Conservation (phyloP, 331 rosid genomes). For the Malus hybrid region DNA sequence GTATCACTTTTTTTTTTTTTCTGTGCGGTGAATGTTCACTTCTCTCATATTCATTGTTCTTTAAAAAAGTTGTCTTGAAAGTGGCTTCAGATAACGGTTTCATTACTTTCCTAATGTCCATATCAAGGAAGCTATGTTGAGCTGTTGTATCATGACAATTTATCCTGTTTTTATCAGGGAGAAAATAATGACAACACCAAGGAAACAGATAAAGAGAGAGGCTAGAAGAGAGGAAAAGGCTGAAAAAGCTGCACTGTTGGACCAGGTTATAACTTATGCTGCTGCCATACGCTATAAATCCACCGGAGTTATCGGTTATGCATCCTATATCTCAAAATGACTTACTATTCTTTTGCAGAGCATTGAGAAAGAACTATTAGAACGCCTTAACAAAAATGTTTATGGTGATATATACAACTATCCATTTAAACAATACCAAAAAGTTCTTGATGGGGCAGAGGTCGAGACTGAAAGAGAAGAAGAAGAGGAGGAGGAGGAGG, state of each 20-base stretch:
- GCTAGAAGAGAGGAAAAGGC: conserved; percentile 57
- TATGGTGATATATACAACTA: conserved; percentile 36
- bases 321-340: conserved; percentile 7
- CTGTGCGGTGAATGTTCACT: neutral
- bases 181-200: conserved; percentile 77
- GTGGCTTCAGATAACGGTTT: neutral
- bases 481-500: conserved; percentile 11
- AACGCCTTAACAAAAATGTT: too few relatives aligned
- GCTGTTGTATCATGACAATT: neutral
- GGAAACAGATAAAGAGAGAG: conserved; percentile 45
- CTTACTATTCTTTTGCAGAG: conserved; percentile 35
- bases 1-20: too few relatives aligned
- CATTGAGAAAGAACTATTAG: conserved; percentile 66
- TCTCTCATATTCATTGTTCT: neutral
- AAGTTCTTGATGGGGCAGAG: conserved; percentile 54
- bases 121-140: neutral
- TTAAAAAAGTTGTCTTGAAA: too few relatives aligned
- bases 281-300: neutral
- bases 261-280: conserved; percentile 47
- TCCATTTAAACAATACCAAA: conserved; percentile 42
- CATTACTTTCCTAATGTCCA: neutral
- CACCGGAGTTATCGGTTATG: neutral
- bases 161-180: conserved; percentile 40
- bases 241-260: conserved; percentile 62
- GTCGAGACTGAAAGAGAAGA: conserved; percentile 25